phyloP scores from a whole-genome alignment of 139 green algal genomes.

The Chlorella sp. region DNA sequence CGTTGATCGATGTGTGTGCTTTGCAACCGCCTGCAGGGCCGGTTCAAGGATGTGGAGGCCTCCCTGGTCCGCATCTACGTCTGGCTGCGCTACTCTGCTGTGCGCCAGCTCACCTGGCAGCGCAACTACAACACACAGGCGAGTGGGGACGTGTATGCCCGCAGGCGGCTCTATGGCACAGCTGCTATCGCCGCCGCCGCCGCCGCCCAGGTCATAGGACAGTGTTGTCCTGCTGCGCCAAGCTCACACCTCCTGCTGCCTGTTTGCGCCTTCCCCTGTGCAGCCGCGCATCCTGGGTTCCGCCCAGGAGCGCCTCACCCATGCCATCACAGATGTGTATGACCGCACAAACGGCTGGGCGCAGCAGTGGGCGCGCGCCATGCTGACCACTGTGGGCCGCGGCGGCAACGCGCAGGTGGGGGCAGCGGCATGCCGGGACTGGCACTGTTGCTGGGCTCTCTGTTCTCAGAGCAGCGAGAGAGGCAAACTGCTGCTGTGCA shows the following conservation, averaged over 20 bases:
- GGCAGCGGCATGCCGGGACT: no score
- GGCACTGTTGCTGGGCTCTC: no score
- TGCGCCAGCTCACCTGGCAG: slow-evolving; percentile 98
- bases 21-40: slow-evolving; percentile 23
- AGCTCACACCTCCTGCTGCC: no score
- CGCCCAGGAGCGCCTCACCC: slow-evolving; percentile 94
- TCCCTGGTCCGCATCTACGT: slow-evolving; percentile 86
- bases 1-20: no score
- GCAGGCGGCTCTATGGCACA: no score
- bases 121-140: slow-evolving; percentile 99
- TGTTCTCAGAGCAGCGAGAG: no score
- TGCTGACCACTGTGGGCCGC: slow-evolving; percentile 90
- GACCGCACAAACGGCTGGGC: slow-evolving; percentile 15
- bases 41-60: slow-evolving; percentile 55
- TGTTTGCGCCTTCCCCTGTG: slow-evolving; percentile 85
- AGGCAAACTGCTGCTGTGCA: no score
- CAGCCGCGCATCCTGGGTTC: slow-evolving; percentile 89
- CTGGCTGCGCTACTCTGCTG: slow-evolving; percentile 95
- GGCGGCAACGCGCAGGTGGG: slow-evolving; percentile 83
- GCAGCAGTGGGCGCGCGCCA: slow-evolving; percentile 92
- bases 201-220: no score
- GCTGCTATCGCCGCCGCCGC: no score
- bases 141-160: neutral
- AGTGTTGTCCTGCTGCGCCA: no score
- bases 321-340: slow-evolving; percentile 72